phyloP scores from a whole-genome alignment of 805 yeast genomes.

The Kluyveromyces siamensis region DNA sequence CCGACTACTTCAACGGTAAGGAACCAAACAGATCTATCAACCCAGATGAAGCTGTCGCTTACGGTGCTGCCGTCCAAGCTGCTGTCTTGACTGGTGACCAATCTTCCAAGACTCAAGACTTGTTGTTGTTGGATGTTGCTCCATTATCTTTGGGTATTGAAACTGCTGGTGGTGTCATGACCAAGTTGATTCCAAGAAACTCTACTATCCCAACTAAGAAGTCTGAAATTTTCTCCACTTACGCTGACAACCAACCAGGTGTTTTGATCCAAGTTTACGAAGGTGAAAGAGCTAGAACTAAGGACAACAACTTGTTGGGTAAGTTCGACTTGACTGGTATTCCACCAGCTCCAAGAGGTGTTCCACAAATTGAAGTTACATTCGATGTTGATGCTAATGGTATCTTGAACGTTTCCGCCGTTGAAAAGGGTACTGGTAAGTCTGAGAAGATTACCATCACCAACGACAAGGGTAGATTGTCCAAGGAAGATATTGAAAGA shows the following conservation, averaged over 20 bases:
- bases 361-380: slow-evolving; percentile 96
- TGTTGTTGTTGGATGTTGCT: slow-evolving; percentile 95
- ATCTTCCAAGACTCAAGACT: slow-evolving; percentile 95
- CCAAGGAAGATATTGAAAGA: slow-evolving; percentile 95
- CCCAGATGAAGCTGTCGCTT: slow-evolving; percentile 99
- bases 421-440: slow-evolving; percentile 99
- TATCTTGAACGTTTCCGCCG: slow-evolving; percentile 92
- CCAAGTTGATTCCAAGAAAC: slow-evolving; percentile 97
- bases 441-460: slow-evolving; percentile 94
- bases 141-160: slow-evolving; percentile 98
- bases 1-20: slow-evolving; percentile 97
- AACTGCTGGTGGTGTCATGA: slow-evolving; percentile 99
- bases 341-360: slow-evolving; percentile 99
- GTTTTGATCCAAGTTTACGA: slow-evolving; percentile 96
- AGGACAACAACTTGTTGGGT: slow-evolving; percentile 95
- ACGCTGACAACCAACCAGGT: slow-evolving; percentile 99
- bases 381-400: slow-evolving; percentile 97
- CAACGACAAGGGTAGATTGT: slow-evolving; percentile 97
- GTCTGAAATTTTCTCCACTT: slow-evolving; percentile 95
- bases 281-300: slow-evolving; percentile 97
- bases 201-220: slow-evolving; percentile 98
- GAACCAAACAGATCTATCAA: slow-evolving; percentile 97
- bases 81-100: slow-evolving; percentile 96
- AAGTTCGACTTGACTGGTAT: slow-evolving; percentile 94
- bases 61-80: slow-evolving; percentile 99